Evolutionary conservation across 768 basidiomycete species (phyloP).

Genomic region (Lactarius akahatsu): DNA sequence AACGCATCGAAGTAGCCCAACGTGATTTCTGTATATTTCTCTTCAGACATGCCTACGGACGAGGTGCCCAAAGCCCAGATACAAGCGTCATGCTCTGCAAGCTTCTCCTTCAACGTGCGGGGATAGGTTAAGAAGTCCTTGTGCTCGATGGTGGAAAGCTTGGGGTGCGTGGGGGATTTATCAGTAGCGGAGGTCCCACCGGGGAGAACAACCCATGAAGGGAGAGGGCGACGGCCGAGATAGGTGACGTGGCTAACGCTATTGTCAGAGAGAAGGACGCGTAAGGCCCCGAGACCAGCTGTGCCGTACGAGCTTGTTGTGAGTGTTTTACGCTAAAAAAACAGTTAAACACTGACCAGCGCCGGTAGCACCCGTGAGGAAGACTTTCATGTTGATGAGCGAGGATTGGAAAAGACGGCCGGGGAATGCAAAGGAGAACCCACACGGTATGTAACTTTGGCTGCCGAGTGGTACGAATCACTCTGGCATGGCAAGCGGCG

Average conservation of each 20-base stretch:
- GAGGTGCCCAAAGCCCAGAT: conserved; percentile 34
- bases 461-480: background rate
- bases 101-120: conserved; percentile 16
- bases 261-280: conserved; percentile 28
- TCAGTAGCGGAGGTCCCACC: conserved; percentile 11
- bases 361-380: conserved; percentile 29
- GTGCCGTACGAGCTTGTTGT: background rate
- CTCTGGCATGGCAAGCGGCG: too few species aligned
- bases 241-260: conserved; percentile 30
- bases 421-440: background rate
- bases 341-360: conserved; percentile 12
- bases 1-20: conserved; percentile 31
- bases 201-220: conserved; percentile 27
- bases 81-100: conserved; percentile 33
- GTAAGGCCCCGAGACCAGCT: conserved; percentile 32
- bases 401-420: background rate
- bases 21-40: conserved; percentile 32
- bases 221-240: conserved; percentile 33
- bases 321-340: background rate
- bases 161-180: conserved; percentile 23
- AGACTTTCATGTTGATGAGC: conserved; percentile 19
- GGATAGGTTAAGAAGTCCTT: conserved; percentile 30
- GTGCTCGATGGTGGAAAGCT: conserved; percentile 30
- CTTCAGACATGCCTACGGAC: conserved; percentile 23
- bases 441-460: background rate